A percentile compares a stretch with the other conserved stretches of the same genome.
Conservation (phyloP, 768 basidiomycete genomes). For the Leucosporidium yakuticum region DNA sequence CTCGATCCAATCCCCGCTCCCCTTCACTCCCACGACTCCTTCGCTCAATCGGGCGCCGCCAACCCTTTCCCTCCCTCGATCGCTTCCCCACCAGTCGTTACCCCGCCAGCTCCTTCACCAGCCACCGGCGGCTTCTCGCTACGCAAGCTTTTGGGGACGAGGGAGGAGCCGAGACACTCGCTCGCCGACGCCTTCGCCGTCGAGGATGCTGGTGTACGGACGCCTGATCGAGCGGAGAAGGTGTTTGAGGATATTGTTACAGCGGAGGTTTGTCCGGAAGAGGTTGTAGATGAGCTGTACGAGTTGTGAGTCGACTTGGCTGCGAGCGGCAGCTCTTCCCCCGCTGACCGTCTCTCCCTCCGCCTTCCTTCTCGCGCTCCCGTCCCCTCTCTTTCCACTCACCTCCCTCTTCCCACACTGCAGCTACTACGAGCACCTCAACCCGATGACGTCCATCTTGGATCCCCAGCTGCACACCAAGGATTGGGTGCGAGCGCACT, state of each 20-base stretch:
- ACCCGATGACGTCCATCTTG: slow-evolving; percentile 82
- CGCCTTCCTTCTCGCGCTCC: slow-evolving; percentile 10
- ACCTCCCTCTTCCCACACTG: background rate
- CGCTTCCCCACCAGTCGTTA: too few species aligned
- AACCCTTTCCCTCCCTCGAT: background rate
- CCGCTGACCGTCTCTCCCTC: background rate
- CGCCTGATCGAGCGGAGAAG: background rate
- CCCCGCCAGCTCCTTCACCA: too few species aligned
- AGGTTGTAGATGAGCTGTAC: background rate
- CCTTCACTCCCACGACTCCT: background rate
- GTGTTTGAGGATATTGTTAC: slow-evolving; percentile 2
- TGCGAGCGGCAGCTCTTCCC: too few species aligned
- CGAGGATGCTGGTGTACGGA: background rate
- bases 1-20: background rate
- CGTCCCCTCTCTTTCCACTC: too few species aligned
- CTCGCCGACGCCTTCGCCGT: slow-evolving; percentile 16
- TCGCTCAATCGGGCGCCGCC: background rate
- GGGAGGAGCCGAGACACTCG: slow-evolving; percentile 3
- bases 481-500: slow-evolving; percentile 68
- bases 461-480: slow-evolving; percentile 80
- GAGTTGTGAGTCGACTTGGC: slow-evolving; percentile 2
- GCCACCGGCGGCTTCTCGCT: slow-evolving; percentile 14
- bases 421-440: slow-evolving; percentile 67
- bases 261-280: background rate
- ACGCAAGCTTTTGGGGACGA: background rate